A percentile compares a stretch with the other conserved stretches of the same genome.
phyloP scores from a whole-genome alignment of 2,329 filamentous ascomycete genomes.

The Paracamarosporium sp. region DNA sequence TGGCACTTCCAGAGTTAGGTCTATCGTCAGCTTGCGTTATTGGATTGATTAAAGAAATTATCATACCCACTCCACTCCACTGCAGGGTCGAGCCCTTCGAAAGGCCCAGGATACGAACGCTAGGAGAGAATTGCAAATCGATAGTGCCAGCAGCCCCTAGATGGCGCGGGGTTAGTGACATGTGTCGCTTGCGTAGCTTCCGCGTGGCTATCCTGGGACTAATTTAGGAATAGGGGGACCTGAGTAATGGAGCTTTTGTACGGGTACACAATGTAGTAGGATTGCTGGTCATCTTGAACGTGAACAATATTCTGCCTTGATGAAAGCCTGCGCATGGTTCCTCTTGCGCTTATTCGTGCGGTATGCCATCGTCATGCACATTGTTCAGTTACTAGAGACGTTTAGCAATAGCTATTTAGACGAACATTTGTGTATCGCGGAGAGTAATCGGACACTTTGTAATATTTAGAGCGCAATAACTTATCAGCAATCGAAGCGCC shows the following conservation, averaged over 20 bases:
- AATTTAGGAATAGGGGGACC: neutral
- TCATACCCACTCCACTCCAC: neutral
- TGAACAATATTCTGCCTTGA: neutral
- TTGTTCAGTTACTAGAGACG: too few relatives aligned
- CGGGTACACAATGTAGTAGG: neutral
- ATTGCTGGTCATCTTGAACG: too few relatives aligned
- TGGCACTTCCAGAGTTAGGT: slow-evolving; percentile 54
- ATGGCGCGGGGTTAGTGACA: slow-evolving; percentile 1
- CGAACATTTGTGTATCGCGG: too few relatives aligned
- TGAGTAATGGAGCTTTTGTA: neutral
- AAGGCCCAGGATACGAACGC: neutral
- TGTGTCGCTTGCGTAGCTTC: slow-evolving; percentile 2
- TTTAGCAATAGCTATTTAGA: too few relatives aligned
- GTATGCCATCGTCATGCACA: too few relatives aligned
- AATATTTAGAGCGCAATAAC: neutral
- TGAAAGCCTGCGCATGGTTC: too few relatives aligned
- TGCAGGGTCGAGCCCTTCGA: neutral
- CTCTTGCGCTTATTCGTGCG: too few relatives aligned
- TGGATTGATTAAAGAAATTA: neutral
- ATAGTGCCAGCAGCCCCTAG: neutral
- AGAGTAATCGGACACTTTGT: neutral
- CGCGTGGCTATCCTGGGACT: neutral
- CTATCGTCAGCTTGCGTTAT: neutral
- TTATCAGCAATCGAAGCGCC: neutral
- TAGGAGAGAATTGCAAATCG: neutral